Conservation (phyloP, 2,329 filamentous ascomycete species). For the Samsoniella hepiali region DNA sequence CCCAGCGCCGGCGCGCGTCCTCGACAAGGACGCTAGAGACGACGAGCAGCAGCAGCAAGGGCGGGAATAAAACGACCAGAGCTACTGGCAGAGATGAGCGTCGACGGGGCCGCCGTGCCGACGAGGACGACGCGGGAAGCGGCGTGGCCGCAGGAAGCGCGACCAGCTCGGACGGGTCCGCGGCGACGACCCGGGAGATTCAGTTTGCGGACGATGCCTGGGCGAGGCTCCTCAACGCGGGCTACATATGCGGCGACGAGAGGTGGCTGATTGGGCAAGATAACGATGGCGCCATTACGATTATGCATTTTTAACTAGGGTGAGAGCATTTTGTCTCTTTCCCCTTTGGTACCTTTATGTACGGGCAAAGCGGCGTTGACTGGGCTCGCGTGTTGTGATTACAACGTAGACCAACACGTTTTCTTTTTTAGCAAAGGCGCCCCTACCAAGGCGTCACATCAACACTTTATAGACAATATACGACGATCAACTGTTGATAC, state of each 20-base stretch:
- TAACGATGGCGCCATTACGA: constrained; percentile 44
- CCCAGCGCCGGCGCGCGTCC: too few species aligned
- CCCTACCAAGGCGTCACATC: neutral
- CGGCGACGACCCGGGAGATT: constrained; percentile 28
- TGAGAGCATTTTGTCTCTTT: constrained; percentile 8
- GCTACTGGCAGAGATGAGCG: neutral
- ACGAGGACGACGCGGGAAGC: neutral
- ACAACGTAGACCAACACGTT: too few species aligned
- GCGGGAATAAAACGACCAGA: neutral
- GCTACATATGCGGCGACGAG: constrained; percentile 57
- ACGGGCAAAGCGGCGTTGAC: neutral
- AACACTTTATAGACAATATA: neutral
- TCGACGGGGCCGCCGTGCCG: neutral
- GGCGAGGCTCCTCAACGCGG: constrained; percentile 48
- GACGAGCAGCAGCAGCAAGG: neutral
- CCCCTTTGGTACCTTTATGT: neutral
- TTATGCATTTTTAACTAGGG: constrained; percentile 47
- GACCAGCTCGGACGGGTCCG: neutral
- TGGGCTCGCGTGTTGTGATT: too few species aligned
- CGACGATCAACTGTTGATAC: neutral
- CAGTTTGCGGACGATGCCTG: constrained; percentile 44
- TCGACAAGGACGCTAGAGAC: neutral
- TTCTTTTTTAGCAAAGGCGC: neutral
- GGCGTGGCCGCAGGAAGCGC: constrained; percentile 8
- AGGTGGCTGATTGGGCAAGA: constrained; percentile 61